Percentiles rank a stretch among this genome's conserved stretches.
These are phyloP conservation scores for Cerioporus squamosus DNA, from an alignment of 1,284 basidiomycete genomes.

Conservation along the genomic window DNA sequence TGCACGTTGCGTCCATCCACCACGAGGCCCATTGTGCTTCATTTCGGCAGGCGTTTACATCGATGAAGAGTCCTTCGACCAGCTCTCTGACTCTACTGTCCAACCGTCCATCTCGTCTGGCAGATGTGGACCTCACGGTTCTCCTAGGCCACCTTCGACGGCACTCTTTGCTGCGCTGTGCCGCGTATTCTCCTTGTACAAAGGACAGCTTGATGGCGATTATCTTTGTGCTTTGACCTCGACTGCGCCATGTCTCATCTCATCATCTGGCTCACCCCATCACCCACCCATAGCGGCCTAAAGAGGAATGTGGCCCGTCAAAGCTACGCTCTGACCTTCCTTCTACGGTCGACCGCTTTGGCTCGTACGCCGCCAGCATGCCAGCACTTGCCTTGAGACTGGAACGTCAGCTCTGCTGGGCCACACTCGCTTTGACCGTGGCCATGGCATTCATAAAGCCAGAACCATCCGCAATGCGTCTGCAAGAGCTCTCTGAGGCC, in stretches of 20 bases:
- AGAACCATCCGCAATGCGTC: background rate
- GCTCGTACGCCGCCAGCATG: background rate
- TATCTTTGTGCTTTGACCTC: background rate
- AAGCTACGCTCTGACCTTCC: background rate
- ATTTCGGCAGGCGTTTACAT: background rate
- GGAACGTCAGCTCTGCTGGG: too few species aligned
- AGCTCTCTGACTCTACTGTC: too few species aligned
- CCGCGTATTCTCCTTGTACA: background rate
- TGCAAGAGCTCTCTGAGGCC: background rate
- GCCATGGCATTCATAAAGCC: background rate
- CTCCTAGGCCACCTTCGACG: too few species aligned
- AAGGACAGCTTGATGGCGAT: background rate
- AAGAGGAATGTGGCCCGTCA: conserved; percentile 1
- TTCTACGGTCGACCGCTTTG: background rate
- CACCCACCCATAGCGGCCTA: too few species aligned
- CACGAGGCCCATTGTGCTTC: conserved; percentile 9
- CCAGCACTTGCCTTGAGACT: too few species aligned
- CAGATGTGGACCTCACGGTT: too few species aligned
- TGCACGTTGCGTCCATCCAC: background rate
- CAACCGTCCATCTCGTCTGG: too few species aligned
- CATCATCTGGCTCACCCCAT: conserved; percentile 1
- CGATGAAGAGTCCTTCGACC: too few species aligned
- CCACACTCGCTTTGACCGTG: background rate
- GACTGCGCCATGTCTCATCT: background rate
- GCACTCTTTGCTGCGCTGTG: too few species aligned